Base-by-base conservation (phyloP, 441 rosid species). In the Brassica balearica region DNA sequence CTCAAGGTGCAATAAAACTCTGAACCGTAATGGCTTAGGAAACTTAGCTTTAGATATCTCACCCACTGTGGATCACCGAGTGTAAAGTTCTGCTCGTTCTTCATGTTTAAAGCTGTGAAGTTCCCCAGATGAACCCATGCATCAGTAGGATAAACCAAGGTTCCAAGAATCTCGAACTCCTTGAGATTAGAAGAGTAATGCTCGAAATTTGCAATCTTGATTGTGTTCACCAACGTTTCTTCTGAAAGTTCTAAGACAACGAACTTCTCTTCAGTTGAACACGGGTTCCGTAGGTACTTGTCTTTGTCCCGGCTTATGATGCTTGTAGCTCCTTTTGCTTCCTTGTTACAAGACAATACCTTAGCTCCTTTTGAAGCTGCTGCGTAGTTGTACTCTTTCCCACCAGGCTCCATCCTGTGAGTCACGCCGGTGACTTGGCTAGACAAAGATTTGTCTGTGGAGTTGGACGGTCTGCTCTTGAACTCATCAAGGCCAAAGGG, bases 1-100 rank as follows among this genome's bases (percentile, higher is more conserved):
- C 98, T 95, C 72, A 93, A 81, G 0, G 99, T 95, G 74, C 99
- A 95, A 68, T 95, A 93, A 78, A 95, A 95, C 77, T 93, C 99
- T 20, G 89, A 84, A 10, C 99, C 97, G 67, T 93, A 83, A 82
- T 95, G 98, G 84, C 86, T 88, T 20, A 95, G 72, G 66, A 95
- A 88, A 71, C 83, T 93, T 20, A 92, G 84, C 82, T 86, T 93
- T 59, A 95, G 74, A 80, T 95, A 95, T 81, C 97, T 91, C 78
- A 82, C 97, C 96, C 98, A 92, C 65, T 88, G 85, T 1, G 94
- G 94, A 78, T 91, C 94, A 10, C 43, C 77, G 17, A 95, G 90
- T 61, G 82, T 74, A 81, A 90, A 91, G 68, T 87, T 88, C 78
- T 88, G 97, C 69, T 91, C 87, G 62, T 72, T 87, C 87, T 91